Base-by-base conservation (phyloP, 2,329 filamentous ascomycete species). In the Ophiobolus disseminans region DNA sequence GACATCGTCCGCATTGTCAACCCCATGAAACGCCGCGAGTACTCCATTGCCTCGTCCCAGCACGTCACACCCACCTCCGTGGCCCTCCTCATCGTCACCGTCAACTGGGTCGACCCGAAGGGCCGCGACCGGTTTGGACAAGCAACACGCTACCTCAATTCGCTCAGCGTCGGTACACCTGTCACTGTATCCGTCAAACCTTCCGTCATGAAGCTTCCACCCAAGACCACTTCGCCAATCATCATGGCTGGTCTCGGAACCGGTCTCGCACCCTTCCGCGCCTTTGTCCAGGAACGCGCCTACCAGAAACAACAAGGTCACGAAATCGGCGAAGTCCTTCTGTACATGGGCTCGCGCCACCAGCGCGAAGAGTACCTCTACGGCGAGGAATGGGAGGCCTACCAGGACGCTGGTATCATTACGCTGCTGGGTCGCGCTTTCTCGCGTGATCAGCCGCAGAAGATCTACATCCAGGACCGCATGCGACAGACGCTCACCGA, bases 171-270 rank as follows among this genome's bases (percentile, higher is more conserved):
- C 10, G 94, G 94, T 41, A 79, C 89, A 28, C 80, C 87, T 25
- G 86, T 99, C 56, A 96, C 92, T 2, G 94, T 91, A 49, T 96
- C 90, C 25, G 91, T 99, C 73, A 99, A 99, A 80, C 91, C 94
- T 0, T 97, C 91, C 19, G 94, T 97, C 60, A 99, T 99, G 94
- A 99, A 97, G 79, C 84, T 99, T n/a, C 94, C 94, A 4, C 77
- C 83, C 53, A 88, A 86, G 72, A 87, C 92, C 62, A 94, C 90
- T 28, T 90, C 93, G 38, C 94, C 94, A 31, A 86, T 99, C 70
- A 97, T 99, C 81, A 97, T 99, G 93, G 94, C 94, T 8, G 94
- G 94, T 74, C 88, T 97, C n/a, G 94, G 94, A 57, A 99, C 94
- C 0, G 94, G 94, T 70, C 87, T 99, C 17, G 94, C 94, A 1